Base-by-base conservation (phyloP, 768 basidiomycete genomes). In the Candolleomyces aberdarensis region DNA sequence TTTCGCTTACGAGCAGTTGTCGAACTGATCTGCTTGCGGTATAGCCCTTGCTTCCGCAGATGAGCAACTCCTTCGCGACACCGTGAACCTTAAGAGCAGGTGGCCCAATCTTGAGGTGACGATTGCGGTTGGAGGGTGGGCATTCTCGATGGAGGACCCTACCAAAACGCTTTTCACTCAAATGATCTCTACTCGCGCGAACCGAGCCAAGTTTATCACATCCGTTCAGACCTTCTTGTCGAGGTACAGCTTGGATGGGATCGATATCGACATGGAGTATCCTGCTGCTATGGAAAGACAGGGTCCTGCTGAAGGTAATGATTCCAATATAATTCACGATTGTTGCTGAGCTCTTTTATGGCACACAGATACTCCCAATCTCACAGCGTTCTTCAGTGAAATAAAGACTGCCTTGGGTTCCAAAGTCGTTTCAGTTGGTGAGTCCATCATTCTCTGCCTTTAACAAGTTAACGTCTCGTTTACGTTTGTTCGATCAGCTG, bases 231-330 rank as follows among this genome's bases (percentile, higher is more conserved):
- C 49, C 5, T 66, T 68, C 49, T 48, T 70, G 20, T 29, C 50
- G 4, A 44, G 49, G 8, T 65, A 59, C 41, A 47, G 44, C n/a
- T 22, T 70, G 26, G 64, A 70, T 43, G 69, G 69, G 3, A 63
- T 68, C 32, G 69, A 68, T 51, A 70, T 70, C 44, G 67, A 70
- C 47, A 65, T 70, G 32, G 67, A 56, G 66, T 69, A 65, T 60
- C 68, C 68, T 6, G 49, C 61, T 57, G 68, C 66, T 5, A 63
- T 60, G 14, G 68, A 69, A 47, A 58, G 66, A 1, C 52, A 41
- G 39, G 68, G 63, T 5, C 68, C 68, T 15, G 56, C 61, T 9
- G 65, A 64, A 36, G 68, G 65, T 64, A 6, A 8, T 36, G 36
- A 6, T 36, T 8, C 11, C 11, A 11, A 36, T 36, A 36, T 3